These are phyloP conservation scores for Rhynchosporium agropyri DNA, from an alignment of 2,329 filamentous ascomycete species.

Conservation along the genomic window DNA sequence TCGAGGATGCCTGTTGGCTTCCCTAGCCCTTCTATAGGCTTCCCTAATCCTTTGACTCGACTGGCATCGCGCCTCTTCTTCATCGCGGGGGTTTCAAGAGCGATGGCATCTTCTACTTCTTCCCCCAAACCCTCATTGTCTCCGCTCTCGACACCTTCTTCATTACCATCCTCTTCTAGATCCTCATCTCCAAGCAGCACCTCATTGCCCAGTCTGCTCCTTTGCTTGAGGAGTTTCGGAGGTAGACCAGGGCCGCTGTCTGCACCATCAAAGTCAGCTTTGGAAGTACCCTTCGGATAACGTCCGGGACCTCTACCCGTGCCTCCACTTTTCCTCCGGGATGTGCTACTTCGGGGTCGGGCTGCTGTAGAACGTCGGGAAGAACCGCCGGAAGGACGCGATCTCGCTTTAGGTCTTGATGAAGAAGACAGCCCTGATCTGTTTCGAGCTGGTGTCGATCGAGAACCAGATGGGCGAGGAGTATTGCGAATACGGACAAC, in stretches of 20 bases:
- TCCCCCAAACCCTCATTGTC: constrained; percentile 29
- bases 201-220: constrained; percentile 41
- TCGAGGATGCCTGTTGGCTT: constrained; percentile 33
- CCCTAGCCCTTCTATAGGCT: constrained; percentile 37
- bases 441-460: constrained; percentile 28
- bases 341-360: constrained; percentile 42
- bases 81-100: constrained; percentile 36
- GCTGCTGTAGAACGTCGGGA: constrained; percentile 33
- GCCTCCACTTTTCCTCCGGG: constrained; percentile 60
- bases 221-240: constrained; percentile 47
- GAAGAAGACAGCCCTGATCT: constrained; percentile 29
- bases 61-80: constrained; percentile 30
- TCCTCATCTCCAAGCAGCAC: constrained; percentile 39
- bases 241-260: constrained; percentile 66
- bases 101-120: constrained; percentile 35
- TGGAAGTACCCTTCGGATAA: constrained; percentile 70
- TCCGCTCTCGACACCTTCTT: constrained; percentile 27
- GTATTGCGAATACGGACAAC: constrained; percentile 48
- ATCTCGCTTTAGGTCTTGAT: constrained; percentile 30
- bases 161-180: constrained; percentile 33
- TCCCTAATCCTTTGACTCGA: constrained; percentile 37
- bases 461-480: constrained; percentile 36
- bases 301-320: constrained; percentile 66
- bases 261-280: constrained; percentile 68
- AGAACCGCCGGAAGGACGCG: constrained; percentile 34